phyloP scores from a whole-genome alignment of 306 rosid genomes.

The Trifolium fragiferum region DNA sequence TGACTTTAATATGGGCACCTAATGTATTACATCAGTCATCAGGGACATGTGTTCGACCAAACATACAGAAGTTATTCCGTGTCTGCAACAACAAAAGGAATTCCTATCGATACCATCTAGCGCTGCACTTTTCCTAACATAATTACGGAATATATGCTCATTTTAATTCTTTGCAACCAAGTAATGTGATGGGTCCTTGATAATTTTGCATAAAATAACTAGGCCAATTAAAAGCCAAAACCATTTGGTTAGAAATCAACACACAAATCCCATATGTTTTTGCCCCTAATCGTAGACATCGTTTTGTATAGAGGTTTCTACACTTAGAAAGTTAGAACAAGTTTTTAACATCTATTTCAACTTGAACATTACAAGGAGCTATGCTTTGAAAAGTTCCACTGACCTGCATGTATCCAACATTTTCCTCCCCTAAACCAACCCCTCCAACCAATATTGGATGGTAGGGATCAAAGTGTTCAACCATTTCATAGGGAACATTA shows the following conservation, averaged over 20 bases:
- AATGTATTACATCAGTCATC: neutral
- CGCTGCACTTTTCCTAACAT: neutral
- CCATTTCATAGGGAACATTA: slow-evolving; percentile 87
- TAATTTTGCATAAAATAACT: slow-evolving; percentile 33
- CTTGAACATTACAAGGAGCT: slow-evolving; percentile 26
- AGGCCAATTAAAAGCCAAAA: slow-evolving; percentile 16
- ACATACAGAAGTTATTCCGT: slow-evolving; percentile 6
- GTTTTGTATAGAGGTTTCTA: slow-evolving; percentile 19
- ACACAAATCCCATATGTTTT: slow-evolving; percentile 4
- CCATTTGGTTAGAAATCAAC: neutral
- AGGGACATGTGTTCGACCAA: neutral
- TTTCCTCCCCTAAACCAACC: slow-evolving; percentile 86
- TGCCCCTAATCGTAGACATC: neutral
- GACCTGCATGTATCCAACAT: slow-evolving; percentile 97
- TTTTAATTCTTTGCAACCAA: slow-evolving; percentile 2
- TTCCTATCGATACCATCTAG: slow-evolving; percentile 20
- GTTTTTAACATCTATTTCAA: neutral
- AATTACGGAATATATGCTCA: neutral
- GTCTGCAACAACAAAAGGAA: slow-evolving; percentile 16
- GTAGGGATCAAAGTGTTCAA: slow-evolving; percentile 79
- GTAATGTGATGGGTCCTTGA: slow-evolving; percentile 7
- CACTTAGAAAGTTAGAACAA: slow-evolving; percentile 14
- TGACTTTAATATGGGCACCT: neutral
- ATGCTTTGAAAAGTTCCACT: slow-evolving; percentile 24
- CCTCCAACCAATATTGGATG: slow-evolving; percentile 96